Base-by-base conservation (phyloP, 2,329 filamentous ascomycete species). In the Aspergillus niger region DNA sequence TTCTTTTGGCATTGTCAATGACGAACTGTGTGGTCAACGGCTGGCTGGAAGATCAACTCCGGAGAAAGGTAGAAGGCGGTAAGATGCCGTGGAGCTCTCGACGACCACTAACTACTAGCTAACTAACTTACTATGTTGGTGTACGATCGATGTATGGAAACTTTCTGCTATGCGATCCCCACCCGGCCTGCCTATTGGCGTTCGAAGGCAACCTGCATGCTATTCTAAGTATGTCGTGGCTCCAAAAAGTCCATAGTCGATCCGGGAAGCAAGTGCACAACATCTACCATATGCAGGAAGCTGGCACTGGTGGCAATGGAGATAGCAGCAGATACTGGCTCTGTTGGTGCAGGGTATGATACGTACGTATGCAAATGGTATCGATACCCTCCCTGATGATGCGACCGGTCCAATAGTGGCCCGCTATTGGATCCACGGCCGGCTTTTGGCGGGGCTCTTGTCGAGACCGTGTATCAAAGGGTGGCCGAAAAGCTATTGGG, bases 281-380 rank as follows among this genome's bases (percentile, higher is more conserved):
- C 20, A 22, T 44, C 41, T 44, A 32, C 28, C 6, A 50, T 17
- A 50, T 50, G 24, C 47, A 50, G 8, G 7, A 15, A 50, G 8
- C 26, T 30, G 26, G 47, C 24, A 44, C 30, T 50, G 47, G 28
- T 30, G 26, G 24, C 26, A 15, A 30, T 30, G 26, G 8, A n/a
- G 47, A 49, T 30, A 26, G 10, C 15, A 55, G 24, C 13, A 41
- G 51, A 28, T 44, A 38, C 39, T 10, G 52, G 26, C 32, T 44
- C 26, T 30, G 41, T 43, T 55, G 28, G 53, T 36, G 39, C 20
- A 52, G 39, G 20, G 43, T 26, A 41, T 28, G 53, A 30, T 32
- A 56, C n/a, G 58, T 32, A 56, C n/a, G 58, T 56, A 56, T 60
- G 44, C 36, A 51, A 51, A 32, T 38, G 52, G 58, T 60, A 56